Conservation (phyloP, 345 rosid genomes). For the Eucalyptus dawsonii region DNA sequence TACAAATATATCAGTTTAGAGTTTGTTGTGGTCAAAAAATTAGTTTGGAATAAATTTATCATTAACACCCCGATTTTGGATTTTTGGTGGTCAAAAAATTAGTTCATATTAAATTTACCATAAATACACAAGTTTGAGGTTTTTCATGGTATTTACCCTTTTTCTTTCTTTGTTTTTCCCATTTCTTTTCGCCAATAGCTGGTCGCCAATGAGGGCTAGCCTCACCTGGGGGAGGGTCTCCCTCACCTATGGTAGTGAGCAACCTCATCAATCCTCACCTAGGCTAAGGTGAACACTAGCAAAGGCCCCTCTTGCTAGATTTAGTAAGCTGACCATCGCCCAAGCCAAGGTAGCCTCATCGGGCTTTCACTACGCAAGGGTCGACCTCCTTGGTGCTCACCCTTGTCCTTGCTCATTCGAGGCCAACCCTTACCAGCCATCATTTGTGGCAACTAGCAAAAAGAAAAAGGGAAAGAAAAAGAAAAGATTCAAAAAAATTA, state of each 20-base stretch:
- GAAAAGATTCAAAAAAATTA: too few species aligned
- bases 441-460: neutral
- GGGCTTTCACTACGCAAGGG: fast-evolving
- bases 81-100: too few species aligned
- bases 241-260: fast-evolving
- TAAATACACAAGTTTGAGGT: fast-evolving
- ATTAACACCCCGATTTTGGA: fast-evolving
- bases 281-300: neutral
- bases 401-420: neutral
- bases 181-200: neutral
- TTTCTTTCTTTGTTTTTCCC: neutral
- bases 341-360: neutral
- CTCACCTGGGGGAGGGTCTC: neutral
- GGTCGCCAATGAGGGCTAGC: fast-evolving
- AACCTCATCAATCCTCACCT: neutral
- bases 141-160: fast-evolving
- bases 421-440: too few species aligned
- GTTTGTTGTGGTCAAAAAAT: too few species aligned
- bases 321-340: too few species aligned
- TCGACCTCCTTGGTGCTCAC: fast-evolving
- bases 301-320: neutral
- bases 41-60: too few species aligned
- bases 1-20: too few species aligned
- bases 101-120: fast-evolving
- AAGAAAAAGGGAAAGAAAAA: neutral